These are phyloP conservation scores for Fallopia convolvulus DNA, from an alignment of 148 eudicot species.

Conservation along the genomic window DNA sequence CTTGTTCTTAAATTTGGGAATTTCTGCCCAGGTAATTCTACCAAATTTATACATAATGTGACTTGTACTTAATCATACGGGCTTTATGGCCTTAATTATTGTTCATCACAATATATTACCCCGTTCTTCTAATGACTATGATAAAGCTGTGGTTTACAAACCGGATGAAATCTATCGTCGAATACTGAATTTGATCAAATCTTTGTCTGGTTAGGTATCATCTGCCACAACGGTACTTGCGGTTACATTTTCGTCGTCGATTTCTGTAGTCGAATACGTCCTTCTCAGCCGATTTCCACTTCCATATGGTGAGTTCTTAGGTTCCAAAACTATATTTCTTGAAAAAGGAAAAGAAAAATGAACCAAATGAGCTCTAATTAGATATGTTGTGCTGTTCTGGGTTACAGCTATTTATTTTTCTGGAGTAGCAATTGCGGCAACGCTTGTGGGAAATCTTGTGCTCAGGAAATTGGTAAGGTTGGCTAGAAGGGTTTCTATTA, in stretches of 20 bases:
- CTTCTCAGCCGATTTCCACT: background rate
- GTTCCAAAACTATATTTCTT: too few species aligned
- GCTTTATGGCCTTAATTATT: too few species aligned
- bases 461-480: background rate
- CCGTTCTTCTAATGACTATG: too few species aligned
- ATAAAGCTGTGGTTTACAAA: too few species aligned
- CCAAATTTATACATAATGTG: background rate
- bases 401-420: background rate
- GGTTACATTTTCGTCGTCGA: background rate
- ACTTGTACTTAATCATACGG: too few species aligned
- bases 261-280: background rate
- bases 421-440: background rate
- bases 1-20: background rate
- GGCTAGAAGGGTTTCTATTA: background rate
- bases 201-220: background rate
- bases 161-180: too few species aligned
- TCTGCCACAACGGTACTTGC: background rate
- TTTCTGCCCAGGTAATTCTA: conserved; percentile 1
- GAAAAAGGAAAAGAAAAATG: too few species aligned
- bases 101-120: too few species aligned
- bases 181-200: background rate
- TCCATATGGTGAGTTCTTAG: background rate
- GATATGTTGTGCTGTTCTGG: background rate
- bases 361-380: too few species aligned
- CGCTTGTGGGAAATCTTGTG: background rate